phyloP scores from a whole-genome alignment of 805 yeast genomes.

The Tetrapisispora namnaoensis region DNA sequence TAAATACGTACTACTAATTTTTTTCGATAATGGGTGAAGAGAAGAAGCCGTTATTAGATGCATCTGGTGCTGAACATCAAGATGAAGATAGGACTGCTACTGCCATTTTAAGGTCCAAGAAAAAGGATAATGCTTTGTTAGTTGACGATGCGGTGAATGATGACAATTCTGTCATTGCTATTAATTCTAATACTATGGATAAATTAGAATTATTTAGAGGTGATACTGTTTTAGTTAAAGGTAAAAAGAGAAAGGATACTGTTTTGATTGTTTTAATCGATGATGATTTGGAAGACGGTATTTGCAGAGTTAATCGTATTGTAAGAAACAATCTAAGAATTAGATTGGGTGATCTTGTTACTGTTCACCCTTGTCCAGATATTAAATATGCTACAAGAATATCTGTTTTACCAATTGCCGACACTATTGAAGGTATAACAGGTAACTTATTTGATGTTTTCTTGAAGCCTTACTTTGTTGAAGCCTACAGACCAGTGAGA shows the following conservation, averaged over 20 bases:
- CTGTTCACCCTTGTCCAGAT: slow-evolving; percentile 94
- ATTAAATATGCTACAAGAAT: slow-evolving; percentile 94
- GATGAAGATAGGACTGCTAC: slow-evolving; percentile 79
- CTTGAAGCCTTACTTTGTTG: slow-evolving; percentile 95
- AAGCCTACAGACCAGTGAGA: slow-evolving; percentile 97
- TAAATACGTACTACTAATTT: background rate
- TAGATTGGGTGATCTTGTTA: slow-evolving; percentile 84
- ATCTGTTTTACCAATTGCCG: slow-evolving; percentile 93
- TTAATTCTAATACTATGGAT: slow-evolving; percentile 94
- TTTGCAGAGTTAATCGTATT: slow-evolving; percentile 87
- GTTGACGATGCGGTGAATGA: slow-evolving; percentile 97
- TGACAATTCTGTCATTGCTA: slow-evolving; percentile 92
- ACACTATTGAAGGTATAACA: slow-evolving; percentile 94
- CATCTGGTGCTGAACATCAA: slow-evolving; percentile 49
- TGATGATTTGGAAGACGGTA: slow-evolving; percentile 94
- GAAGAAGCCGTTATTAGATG: slow-evolving; percentile 42
- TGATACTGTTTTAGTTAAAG: slow-evolving; percentile 93
- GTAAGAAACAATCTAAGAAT: slow-evolving; percentile 92
- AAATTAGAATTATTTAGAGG: slow-evolving; percentile 91
- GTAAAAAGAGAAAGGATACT: slow-evolving; percentile 96
- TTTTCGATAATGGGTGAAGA: slow-evolving; percentile 27
- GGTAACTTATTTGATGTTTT: slow-evolving; percentile 94
- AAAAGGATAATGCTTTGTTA: slow-evolving; percentile 89
- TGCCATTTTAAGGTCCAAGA: slow-evolving; percentile 92
- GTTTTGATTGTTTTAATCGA: slow-evolving; percentile 92